Evolutionary conservation across 2,329 filamentous ascomycete genomes (phyloP), one percentile per base, ranked within the genome.

Genomic region (Fusarium floridanum): DNA sequence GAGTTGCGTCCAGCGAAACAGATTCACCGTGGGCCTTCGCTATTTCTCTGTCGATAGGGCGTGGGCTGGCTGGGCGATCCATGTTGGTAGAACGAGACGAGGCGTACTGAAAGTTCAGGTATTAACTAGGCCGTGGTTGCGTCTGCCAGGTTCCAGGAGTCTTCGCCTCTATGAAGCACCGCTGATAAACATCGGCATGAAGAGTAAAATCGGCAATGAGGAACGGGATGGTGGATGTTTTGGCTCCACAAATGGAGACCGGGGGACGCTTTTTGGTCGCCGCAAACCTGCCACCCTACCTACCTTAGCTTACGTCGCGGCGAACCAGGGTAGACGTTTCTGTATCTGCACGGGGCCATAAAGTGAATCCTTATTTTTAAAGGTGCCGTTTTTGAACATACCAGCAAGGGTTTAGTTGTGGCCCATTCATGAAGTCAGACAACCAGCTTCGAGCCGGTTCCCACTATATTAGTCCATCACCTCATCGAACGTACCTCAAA

Each of bases 41-140:
- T 48, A 67, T 64, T 39, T 64, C 41, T 41, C 61, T 67, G n/a
- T 67, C 50, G 39, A 67, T 67, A n/a, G 50, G 60, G 29, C 61
- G 50, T 17, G 53, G 53, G 50, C 61, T 63, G 56, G 65, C 65
- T 55, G 60, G 65, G 43, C 65, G 65, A 64, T 67, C 60, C 60
- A 67, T 67, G 16, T 67, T 64, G 20, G n/a, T 57, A 61, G 53
- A 37, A 29, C 9, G 36, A 39, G 6, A 29, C 17, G 36, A 39
- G 36, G n/a, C n/a, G 17, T 66, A 24, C 27, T 29, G 14, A 53
- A 53, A 24, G 17, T 9, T 53, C 7, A 53, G 27, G 27, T 53
- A n/a, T 17, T 29, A 29, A 53, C 9, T 53, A 53, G 48, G 48
- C 20, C 48, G 48, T 53, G 48, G 27, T 53, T 16, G 22, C 48